Base-by-base conservation (phyloP, 1,139 yeast species). In the Diutina siamensis region DNA sequence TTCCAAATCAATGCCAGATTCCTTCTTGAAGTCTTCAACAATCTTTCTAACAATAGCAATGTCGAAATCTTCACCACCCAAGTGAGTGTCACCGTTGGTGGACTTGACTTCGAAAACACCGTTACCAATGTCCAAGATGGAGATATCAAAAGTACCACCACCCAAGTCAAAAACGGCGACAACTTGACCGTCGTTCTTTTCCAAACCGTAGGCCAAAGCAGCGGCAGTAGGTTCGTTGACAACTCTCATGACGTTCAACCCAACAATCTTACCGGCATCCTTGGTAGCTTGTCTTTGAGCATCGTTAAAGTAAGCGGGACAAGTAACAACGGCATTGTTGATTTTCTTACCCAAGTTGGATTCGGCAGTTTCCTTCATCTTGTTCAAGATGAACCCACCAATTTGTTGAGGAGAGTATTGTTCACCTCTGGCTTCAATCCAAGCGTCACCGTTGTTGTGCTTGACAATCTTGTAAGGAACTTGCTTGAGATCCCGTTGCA, bases 221-320 rank as follows among this genome's bases (percentile, higher is more conserved):
- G 97, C 98, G 52, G 98, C 97, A 55, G 98, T 89, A 62, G 97
- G 97, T 74, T 89, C 98, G 75, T 89, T 92, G 55, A 89, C 96
- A 57, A 89, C 97, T 76, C 97, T 85, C 65, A 92, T 76, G 54
- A 92, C 96, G 71, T 88, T 88, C 61, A 89, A 74, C 51, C 97
- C 97, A 55, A 88, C 95, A 70, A 89, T 88, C 68, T 88, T 92
- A 75, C 97, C 97, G 50, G 97, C 97, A 66, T 87, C 95, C 75
- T 89, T 89, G 64, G 97, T 89, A 53, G 97, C 97, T 72, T 89
- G 97, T 75, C 97, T 84, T 73, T 89, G 97, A 53, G 97, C 87
- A 68, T 89, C 97, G 71, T 89, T 89, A 78, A 89, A 89, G 72
- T 89, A 89, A 51, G 97, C 97, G 53, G 97, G 97, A 55, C 94